phyloP scores from a whole-genome alignment of 495 filamentous ascomycete species.

The Echria macrotheca region DNA sequence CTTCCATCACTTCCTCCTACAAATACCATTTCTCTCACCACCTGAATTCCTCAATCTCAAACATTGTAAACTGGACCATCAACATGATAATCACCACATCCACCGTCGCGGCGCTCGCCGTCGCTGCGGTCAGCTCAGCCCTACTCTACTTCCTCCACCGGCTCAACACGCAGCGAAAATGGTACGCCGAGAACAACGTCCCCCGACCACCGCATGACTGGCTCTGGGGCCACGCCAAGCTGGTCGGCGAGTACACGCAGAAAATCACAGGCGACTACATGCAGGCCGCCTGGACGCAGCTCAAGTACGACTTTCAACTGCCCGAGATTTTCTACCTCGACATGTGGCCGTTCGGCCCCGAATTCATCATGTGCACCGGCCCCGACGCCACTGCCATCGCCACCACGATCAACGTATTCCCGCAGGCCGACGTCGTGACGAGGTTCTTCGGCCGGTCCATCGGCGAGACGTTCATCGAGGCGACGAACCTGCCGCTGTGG shows the following conservation, averaged over 20 bases:
- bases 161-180: neutral
- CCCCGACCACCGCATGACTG: conserved; percentile 6
- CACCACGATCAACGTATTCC: conserved; percentile 11
- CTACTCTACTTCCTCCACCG: neutral
- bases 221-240: conserved; percentile 7
- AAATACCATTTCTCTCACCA: too few relatives aligned
- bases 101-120: neutral
- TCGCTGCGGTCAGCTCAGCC: neutral
- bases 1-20: too few relatives aligned
- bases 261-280: conserved; percentile 9
- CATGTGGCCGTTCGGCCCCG: conserved; percentile 17
- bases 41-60: too few relatives aligned
- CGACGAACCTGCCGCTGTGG: conserved; percentile 17
- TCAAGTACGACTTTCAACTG: conserved; percentile 14
- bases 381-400: conserved; percentile 15
- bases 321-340: conserved; percentile 19
- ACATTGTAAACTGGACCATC: too few relatives aligned
- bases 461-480: conserved; percentile 12
- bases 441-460: conserved; percentile 2
- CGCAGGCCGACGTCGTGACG: conserved; percentile 9
- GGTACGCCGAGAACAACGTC: neutral
- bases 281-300: conserved; percentile 3
- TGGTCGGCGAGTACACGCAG: conserved; percentile 1
- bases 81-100: neutral
- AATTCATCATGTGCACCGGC: conserved; percentile 16